Percentiles rank a stretch among this genome's conserved stretches.
These are phyloP conservation scores for Pecoramyces ruminantium DNA, from an alignment of 192 early-diverging fungal genomes.

Conservation along the genomic window DNA sequence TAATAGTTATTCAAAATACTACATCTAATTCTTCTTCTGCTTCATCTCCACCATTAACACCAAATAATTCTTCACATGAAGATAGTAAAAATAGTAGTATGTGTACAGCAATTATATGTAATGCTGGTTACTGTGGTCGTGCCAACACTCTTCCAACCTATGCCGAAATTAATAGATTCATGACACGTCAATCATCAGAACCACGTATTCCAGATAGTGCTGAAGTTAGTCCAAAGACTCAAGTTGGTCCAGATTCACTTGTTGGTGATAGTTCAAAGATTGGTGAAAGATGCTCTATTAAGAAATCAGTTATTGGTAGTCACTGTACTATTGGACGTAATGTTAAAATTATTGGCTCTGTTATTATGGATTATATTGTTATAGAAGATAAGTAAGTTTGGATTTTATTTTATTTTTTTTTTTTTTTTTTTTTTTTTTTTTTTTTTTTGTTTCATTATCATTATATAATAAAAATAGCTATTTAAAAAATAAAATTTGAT, in stretches of 20 bases:
- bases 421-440: constrained; percentile 2
- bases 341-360: constrained; percentile 86
- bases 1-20: neutral
- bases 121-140: constrained; percentile 51
- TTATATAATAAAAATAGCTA: too few species aligned
- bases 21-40: constrained; percentile 7
- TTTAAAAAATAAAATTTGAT: too few species aligned
- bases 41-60: constrained; percentile 7
- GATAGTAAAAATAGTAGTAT: constrained; percentile 7
- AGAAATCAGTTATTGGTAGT: constrained; percentile 81
- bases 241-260: constrained; percentile 78
- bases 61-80: neutral
- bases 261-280: constrained; percentile 80
- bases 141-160: constrained; percentile 70
- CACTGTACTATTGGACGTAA: constrained; percentile 92
- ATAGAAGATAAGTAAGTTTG: constrained; percentile 62
- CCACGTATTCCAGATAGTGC: constrained; percentile 50
- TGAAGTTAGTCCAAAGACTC: constrained; percentile 43
- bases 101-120: constrained; percentile 20
- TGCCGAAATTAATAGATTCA: constrained; percentile 70
- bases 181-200: constrained; percentile 22
- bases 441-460: too few species aligned
- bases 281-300: constrained; percentile 79
- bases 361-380: constrained; percentile 88
- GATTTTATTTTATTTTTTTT: neutral